Evolutionary conservation across 1,139 yeast species (phyloP), one percentile per base, ranked within the genome.

Genomic region (Pichia sp.): DNA sequence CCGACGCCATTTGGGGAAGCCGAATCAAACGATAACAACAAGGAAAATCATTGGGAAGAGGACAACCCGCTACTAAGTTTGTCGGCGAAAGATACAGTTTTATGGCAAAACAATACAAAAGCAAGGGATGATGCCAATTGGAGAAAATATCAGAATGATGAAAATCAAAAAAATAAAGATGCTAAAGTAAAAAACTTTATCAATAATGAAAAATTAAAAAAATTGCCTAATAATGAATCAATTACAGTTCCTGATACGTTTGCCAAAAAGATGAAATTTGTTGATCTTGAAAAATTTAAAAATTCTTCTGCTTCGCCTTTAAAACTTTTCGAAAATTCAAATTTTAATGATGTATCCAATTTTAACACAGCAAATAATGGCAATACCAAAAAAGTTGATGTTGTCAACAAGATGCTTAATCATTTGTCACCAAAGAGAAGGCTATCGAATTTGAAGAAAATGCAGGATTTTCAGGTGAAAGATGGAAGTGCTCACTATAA

Each of bases 41-140:
- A 31, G 7, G 10, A 7, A 8, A 8, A 36, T 27, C n/a, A 28
- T 26, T 7, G 23, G 7, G 4, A 10, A 4, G 7, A 10, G 8
- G 31, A 41, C 8, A 45, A 48, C 36, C 52, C 52, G 32, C 33
- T 47, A 28, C 26, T 47, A 28, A 46, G 47, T 8, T 49, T 49
- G 5, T 41, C 49, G 4, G 50, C 55, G 32, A 58, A 62, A 23
- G 54, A 55, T 36, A 60, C 63, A n/a, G 56, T 59, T 46, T 45
- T 55, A 7, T 50, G 50, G 37, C 52, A 49, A 27, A 33, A 47
- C 9, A 39, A 51, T 28, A 37, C 48, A 5, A 37, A 48, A 4
- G 56, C 51, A 1, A 49, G 52, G 34, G 52, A 52, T 16, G 52
- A 47, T 31, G 64, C 64, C 2, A 58, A 55, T 33, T 60, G 62